Percentiles rank a stretch among this genome's conserved stretches.
These are phyloP conservation scores for Kodamaea sp. DNA, from an alignment of 1,139 yeast genomes.

Conservation along the genomic window DNA sequence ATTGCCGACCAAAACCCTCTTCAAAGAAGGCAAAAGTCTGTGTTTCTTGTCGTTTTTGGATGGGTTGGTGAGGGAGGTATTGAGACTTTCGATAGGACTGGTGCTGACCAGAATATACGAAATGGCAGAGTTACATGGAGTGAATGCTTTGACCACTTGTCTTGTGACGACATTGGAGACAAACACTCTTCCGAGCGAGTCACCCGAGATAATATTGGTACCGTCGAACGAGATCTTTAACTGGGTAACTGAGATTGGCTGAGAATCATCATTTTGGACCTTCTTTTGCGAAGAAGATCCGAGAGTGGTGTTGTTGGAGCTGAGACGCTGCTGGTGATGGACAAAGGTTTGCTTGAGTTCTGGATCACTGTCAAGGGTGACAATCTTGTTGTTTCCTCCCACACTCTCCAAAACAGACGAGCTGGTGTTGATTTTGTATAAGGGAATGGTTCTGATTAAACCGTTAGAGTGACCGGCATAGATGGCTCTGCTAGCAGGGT, in stretches of 20 bases:
- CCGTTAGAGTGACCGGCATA: slow-evolving; percentile 76
- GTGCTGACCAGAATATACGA: slow-evolving; percentile 24
- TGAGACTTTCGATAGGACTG: slow-evolving; percentile 13
- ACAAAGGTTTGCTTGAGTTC: slow-evolving; percentile 56
- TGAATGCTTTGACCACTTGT: slow-evolving; percentile 70
- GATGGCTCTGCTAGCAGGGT: slow-evolving; percentile 76
- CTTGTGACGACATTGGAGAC: slow-evolving; percentile 74
- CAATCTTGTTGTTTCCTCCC: slow-evolving; percentile 56
- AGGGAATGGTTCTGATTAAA: slow-evolving; percentile 53
- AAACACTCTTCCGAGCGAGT: slow-evolving; percentile 63
- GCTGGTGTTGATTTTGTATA: slow-evolving; percentile 50
- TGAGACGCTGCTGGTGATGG: slow-evolving; percentile 46
- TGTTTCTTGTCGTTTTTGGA: slow-evolving; percentile 40
- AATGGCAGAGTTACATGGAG: slow-evolving; percentile 49
- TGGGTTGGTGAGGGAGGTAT: slow-evolving; percentile 9
- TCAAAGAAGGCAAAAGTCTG: slow-evolving; percentile 53
- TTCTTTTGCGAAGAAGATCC: slow-evolving; percentile 8
- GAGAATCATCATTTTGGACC: slow-evolving; percentile 11
- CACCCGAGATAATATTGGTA: slow-evolving; percentile 72
- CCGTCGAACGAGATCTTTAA: slow-evolving; percentile 75
- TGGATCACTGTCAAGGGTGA: slow-evolving; percentile 53
- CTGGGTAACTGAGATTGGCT: slow-evolving; percentile 41
- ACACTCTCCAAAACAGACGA: slow-evolving; percentile 51
- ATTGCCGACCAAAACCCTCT: slow-evolving; percentile 52
- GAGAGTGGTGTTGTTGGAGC: slow-evolving; percentile 15